Conservation (phyloP, 441 rosid species). For the Manihot esculenta region DNA sequence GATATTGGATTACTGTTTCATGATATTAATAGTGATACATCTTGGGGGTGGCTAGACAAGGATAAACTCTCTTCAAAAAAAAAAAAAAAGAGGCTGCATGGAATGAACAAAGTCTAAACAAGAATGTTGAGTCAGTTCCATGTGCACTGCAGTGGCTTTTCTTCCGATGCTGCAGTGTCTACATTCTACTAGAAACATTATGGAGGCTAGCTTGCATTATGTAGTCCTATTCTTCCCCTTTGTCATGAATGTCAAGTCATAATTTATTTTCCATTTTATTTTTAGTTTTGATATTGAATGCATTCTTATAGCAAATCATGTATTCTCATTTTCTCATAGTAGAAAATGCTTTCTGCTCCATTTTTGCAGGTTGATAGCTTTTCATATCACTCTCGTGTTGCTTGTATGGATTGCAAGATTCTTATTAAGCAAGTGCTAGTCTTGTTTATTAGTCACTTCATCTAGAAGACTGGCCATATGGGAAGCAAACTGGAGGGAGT, state of each 20-base stretch:
- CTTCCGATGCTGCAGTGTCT: no score
- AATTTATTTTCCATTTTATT: not conserved
- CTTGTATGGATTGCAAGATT: not conserved
- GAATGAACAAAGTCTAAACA: not conserved
- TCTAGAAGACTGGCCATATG: not conserved
- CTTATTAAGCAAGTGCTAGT: conserved; percentile 3
- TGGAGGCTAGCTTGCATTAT: not conserved
- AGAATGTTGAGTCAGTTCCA: not conserved
- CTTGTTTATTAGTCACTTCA: not conserved
- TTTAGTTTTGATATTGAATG: not conserved
- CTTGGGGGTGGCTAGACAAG: not conserved
- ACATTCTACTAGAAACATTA: not conserved
- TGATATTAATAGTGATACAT: not conserved
- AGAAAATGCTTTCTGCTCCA: not conserved
- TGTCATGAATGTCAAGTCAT: not conserved
- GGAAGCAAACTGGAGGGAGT: conserved; percentile 3
- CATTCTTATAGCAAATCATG: not conserved
- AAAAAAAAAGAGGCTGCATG: no score
- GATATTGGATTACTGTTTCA: not conserved
- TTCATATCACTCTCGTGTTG: not conserved
- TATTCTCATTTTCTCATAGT: not conserved
- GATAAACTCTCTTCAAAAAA: not conserved
- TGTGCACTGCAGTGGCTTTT: not conserved
- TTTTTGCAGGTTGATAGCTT: conserved; percentile 28
- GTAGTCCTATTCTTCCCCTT: not conserved